A percentile compares a stretch with the other conserved stretches of the same genome.
Evolutionary conservation across 371 early-diverging fungal genomes (phyloP).

Genomic region (Haplosporangium sp.): DNA sequence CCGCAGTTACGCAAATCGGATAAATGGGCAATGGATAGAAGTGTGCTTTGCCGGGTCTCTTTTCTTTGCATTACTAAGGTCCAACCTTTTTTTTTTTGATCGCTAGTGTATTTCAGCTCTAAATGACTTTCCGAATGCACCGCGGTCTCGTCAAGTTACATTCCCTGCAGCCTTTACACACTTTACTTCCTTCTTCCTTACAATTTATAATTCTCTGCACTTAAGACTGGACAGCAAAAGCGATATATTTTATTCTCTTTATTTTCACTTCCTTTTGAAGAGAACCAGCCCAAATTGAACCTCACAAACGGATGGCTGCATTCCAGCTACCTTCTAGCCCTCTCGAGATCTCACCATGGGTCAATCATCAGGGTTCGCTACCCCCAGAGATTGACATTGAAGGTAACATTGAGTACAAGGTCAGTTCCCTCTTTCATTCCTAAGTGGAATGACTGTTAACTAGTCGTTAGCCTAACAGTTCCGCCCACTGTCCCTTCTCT

Average conservation of each 20-base stretch:
- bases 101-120: not conserved
- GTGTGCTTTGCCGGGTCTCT: not conserved
- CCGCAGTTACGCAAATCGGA: too few species aligned
- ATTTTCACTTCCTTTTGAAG: not conserved
- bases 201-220: not conserved
- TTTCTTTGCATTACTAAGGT: too few species aligned
- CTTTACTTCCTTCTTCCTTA: slow-evolving; percentile 6
- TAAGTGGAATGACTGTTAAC: not conserved
- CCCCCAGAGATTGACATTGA: slow-evolving; percentile 87
- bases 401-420: slow-evolving; percentile 93
- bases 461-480: too few species aligned
- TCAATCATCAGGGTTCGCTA: slow-evolving; percentile 58
- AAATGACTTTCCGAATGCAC: slow-evolving; percentile 8
- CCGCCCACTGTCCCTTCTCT: too few species aligned
- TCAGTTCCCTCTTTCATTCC: slow-evolving; percentile 9
- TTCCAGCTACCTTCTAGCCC: slow-evolving; percentile 37
- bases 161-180: not conserved
- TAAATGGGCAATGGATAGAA: too few species aligned
- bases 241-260: not conserved
- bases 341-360: slow-evolving; percentile 41
- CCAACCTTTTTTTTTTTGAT: not conserved
- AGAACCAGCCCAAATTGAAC: not conserved
- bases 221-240: not conserved
- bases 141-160: not conserved
- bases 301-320: slow-evolving; percentile 32